Conservation (phyloP, 306 rosid species). For the Quercus variabilis region DNA sequence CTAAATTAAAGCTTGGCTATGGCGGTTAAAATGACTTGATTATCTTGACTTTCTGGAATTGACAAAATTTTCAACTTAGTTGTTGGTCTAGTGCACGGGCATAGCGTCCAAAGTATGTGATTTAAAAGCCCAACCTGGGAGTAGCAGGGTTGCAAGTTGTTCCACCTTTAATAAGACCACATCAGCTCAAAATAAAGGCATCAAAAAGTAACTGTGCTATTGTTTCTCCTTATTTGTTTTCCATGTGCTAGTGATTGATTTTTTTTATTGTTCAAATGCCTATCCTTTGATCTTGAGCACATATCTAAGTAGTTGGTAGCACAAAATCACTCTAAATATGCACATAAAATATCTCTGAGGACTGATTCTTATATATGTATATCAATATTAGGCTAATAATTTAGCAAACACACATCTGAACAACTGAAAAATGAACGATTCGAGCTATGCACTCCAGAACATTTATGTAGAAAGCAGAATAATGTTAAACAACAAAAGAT, state of each 20-base stretch:
- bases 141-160: not conserved
- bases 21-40: not conserved
- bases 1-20: no score
- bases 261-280: not conserved
- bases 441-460: no score
- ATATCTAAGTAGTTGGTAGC: not conserved
- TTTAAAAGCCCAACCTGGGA: not conserved
- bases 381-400: no score
- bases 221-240: no score
- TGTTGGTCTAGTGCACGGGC: not conserved
- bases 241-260: not conserved
- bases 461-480: no score
- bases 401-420: no score
- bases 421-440: no score
- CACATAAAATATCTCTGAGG: not conserved
- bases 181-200: not conserved
- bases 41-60: not conserved
- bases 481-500: no score
- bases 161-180: not conserved
- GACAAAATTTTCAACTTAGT: not conserved
- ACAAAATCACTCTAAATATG: not conserved
- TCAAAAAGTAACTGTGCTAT: no score
- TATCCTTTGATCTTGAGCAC: slow-evolving; percentile 7
- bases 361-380: not conserved
- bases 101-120: not conserved